Evolutionary conservation across 2,329 filamentous ascomycete species (phyloP).

Genomic region (Aschersonia sp.): DNA sequence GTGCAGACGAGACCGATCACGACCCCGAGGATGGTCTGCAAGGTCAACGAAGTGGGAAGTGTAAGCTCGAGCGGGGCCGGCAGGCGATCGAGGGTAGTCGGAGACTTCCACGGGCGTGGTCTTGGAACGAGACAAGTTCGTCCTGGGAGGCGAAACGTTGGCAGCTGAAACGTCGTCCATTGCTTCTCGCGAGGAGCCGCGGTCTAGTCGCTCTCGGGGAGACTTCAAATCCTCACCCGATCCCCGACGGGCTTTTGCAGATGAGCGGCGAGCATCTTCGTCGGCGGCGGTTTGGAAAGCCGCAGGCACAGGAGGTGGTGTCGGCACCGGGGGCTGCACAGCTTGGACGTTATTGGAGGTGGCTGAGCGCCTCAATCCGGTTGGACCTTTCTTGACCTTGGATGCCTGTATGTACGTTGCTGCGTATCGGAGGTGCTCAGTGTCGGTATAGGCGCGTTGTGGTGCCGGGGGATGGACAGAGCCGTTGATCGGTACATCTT

Average conservation of each 20-base stretch:
- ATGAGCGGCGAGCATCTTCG: conserved; percentile 17
- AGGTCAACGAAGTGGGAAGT: conserved; percentile 16
- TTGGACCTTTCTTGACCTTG: conserved; percentile 9
- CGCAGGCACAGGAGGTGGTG: conserved; percentile 17
- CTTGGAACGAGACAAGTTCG: conserved; percentile 15
- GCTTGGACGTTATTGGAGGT: conserved; percentile 9
- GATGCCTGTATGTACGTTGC: conserved; percentile 17
- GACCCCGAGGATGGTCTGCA: conserved; percentile 17
- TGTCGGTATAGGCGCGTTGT: conserved; percentile 9
- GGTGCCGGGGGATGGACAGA: conserved; percentile 10
- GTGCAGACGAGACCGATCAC: conserved; percentile 21
- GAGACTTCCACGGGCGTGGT: conserved; percentile 18
- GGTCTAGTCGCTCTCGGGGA: conserved; percentile 15
- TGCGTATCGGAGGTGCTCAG: conserved; percentile 9
- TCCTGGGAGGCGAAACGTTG: conserved; percentile 17
- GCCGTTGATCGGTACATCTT: conserved; percentile 13
- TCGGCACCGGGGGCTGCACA: conserved; percentile 18
- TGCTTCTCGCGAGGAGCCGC: conserved; percentile 16
- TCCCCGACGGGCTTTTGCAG: conserved; percentile 17
- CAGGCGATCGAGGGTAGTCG: conserved; percentile 13
- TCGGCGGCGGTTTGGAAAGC: conserved; percentile 16
- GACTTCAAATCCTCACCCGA: conserved; percentile 13
- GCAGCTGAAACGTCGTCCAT: conserved; percentile 16
- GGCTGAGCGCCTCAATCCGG: conserved; percentile 8
- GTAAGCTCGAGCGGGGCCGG: conserved; percentile 15